Evolutionary conservation across 2,329 filamentous ascomycete genomes (phyloP), one percentile per base, ranked within the genome.

Genomic region (Ceratocystis alfenasii): DNA sequence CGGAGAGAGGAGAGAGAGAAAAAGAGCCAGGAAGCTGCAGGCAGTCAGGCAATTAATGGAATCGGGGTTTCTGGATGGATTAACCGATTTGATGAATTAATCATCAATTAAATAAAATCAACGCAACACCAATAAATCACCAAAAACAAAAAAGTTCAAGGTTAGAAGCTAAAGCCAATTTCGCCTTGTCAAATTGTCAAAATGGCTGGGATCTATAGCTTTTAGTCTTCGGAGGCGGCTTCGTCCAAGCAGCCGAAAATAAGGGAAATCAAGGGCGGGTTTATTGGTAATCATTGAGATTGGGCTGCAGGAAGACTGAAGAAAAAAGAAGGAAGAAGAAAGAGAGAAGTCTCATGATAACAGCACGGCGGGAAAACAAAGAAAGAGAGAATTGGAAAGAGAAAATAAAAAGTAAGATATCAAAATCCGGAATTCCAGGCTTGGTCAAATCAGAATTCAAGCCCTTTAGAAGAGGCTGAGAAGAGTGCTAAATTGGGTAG

Each of bases 191-290:
- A 36, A 53, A 53, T 20, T n/a, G n/a, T 5, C 48, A 25, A 12
- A 41, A 41, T 41, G 36, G 36, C 36, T 41, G 36, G 36, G 36
- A 28, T 57, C 22, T 15, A 10, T 33, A 59, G 55, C 28, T 59
- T 22, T 10, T 8, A 30, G 15, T 28, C 30, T 63, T 63, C 62
- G 48, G 22, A 28, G 30, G 45, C 45, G 30, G 62, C 62, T 17
- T 50, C 28, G 62, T 63, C 33, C n/a, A 68, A 61, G 60, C 63
- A 65, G 41, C 64, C 66, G 60, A 68, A 53, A 68, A 41, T 12
- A 15, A 15, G 36, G 36, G 36, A 65, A 8, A n/a, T 61, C 60
- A 64, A 61, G 59, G 50, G 59, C 64, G n/a, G 28, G 8, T 53
- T 44, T 44, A 63, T 63, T 62, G 48, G 20, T 41, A 41, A 65